Percentiles rank a stretch among this genome's conserved stretches.
phyloP scores from a whole-genome alignment of 2,329 filamentous ascomycete genomes.

The Epichloe sp. region DNA sequence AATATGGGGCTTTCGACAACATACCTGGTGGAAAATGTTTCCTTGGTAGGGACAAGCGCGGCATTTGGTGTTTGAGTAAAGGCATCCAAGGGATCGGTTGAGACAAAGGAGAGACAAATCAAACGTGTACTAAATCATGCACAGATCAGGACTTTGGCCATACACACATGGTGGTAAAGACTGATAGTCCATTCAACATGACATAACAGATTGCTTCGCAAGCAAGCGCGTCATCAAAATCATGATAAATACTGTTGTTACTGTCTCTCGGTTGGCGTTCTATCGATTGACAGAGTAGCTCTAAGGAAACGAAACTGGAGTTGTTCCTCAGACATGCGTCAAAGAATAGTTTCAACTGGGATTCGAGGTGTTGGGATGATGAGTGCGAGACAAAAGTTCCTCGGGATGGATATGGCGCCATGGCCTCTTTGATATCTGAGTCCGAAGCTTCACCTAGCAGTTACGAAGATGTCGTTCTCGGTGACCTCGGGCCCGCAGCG shows the following conservation, averaged over 20 bases:
- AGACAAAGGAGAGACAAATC: slow-evolving; percentile 1
- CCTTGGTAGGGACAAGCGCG: background rate
- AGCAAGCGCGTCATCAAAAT: background rate
- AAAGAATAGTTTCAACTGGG: background rate
- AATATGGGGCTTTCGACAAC: background rate
- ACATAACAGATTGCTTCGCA: background rate
- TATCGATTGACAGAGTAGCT: background rate
- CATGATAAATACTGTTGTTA: background rate
- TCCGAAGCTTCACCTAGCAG: too few relatives aligned
- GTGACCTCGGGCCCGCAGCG: too few relatives aligned
- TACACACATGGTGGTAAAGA: background rate
- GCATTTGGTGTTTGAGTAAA: slow-evolving; percentile 4
- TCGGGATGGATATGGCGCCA: too few relatives aligned
- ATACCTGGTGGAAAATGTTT: background rate
- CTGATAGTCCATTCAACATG: slow-evolving; percentile 3
- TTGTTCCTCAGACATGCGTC: background rate
- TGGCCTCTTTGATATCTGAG: too few relatives aligned
- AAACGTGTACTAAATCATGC: background rate
- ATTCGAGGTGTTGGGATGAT: background rate
- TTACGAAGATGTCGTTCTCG: too few relatives aligned
- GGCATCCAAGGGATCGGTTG: background rate
- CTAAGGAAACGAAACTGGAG: background rate
- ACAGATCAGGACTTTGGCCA: slow-evolving; percentile 4
- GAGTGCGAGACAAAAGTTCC: background rate
- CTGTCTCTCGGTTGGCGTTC: background rate